phyloP scores from a whole-genome alignment of 768 basidiomycete species.

The Chalciporus sphaerocephalus region DNA sequence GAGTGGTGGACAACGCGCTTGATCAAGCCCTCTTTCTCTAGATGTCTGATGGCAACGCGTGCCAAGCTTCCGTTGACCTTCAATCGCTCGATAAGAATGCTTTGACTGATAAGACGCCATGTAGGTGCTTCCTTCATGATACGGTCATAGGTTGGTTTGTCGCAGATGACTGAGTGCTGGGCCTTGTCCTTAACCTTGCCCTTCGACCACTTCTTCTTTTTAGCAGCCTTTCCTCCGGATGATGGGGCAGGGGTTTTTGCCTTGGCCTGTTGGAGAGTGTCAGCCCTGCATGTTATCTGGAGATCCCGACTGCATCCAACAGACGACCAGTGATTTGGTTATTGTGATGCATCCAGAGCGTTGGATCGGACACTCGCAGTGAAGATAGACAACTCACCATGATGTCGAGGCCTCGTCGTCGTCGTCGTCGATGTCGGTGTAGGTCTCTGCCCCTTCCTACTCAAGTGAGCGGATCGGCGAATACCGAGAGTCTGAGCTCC shows the following conservation, averaged over 20 bases:
- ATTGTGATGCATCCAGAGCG: background rate
- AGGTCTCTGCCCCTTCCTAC: background rate
- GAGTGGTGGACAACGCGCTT: conserved; percentile 97
- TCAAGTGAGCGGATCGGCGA: conserved; percentile 10
- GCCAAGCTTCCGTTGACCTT: conserved; percentile 96
- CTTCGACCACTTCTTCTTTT: conserved; percentile 99
- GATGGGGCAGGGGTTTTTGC: conserved; percentile 63
- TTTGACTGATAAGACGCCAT: conserved; percentile 97
- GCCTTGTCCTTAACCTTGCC: conserved; percentile 99
- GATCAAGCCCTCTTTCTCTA: conserved; percentile 92
- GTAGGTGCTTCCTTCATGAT: conserved; percentile 98
- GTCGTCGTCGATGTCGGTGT: conserved; percentile 24
- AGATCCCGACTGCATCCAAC: conserved; percentile 22
- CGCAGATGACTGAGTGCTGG: conserved; percentile 90
- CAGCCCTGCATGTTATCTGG: conserved; percentile 18
- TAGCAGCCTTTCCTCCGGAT: conserved; percentile 80
- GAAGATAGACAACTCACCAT: conserved; percentile 28
- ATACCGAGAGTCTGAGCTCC: conserved; percentile 22
- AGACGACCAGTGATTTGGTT: conserved; percentile 5
- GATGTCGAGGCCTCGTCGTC: conserved; percentile 21
- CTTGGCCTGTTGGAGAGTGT: conserved; percentile 56
- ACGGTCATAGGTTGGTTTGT: conserved; percentile 89
- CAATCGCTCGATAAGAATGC: conserved; percentile 96
- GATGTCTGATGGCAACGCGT: conserved; percentile 81
- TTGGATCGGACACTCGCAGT: background rate